These are phyloP conservation scores for Penicillium alfredii DNA, from an alignment of 495 filamentous ascomycete species.

Conservation along the genomic window DNA sequence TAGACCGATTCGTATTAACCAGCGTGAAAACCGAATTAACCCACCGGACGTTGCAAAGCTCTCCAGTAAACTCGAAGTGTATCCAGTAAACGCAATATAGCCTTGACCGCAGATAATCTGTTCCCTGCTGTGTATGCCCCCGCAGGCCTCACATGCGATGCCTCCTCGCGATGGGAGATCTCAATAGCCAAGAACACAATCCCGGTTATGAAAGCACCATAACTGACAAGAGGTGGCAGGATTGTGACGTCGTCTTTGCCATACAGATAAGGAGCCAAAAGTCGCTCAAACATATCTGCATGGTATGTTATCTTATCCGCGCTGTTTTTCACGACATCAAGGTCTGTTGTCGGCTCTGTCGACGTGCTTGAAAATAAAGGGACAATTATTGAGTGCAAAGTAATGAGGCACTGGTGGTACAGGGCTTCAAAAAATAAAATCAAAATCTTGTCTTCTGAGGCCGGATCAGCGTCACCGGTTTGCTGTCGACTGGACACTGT, in stretches of 20 bases:
- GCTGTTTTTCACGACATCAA: not conserved
- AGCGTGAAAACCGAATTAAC: not conserved
- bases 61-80: not conserved
- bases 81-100: not conserved
- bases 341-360: not conserved
- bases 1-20: too few species aligned
- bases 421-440: not conserved
- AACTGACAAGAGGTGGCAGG: conserved; percentile 1
- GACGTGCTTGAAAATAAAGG: conserved; percentile 1
- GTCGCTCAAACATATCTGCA: not conserved
- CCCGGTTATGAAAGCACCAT: conserved; percentile 2
- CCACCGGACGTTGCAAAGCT: not conserved
- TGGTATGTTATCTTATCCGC: not conserved
- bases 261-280: conserved; percentile 4
- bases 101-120: not conserved
- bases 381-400: conserved; percentile 2
- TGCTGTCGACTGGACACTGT: too few species aligned
- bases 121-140: too few species aligned
- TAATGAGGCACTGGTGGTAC: conserved; percentile 3
- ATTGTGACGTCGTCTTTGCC: not conserved
- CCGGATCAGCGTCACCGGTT: too few species aligned
- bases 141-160: not conserved
- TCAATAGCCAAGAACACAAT: not conserved
- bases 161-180: not conserved
- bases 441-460: not conserved